These are phyloP conservation scores for Peltaster fructicola DNA, from an alignment of 2,329 filamentous ascomycete species.

Conservation along the genomic window DNA sequence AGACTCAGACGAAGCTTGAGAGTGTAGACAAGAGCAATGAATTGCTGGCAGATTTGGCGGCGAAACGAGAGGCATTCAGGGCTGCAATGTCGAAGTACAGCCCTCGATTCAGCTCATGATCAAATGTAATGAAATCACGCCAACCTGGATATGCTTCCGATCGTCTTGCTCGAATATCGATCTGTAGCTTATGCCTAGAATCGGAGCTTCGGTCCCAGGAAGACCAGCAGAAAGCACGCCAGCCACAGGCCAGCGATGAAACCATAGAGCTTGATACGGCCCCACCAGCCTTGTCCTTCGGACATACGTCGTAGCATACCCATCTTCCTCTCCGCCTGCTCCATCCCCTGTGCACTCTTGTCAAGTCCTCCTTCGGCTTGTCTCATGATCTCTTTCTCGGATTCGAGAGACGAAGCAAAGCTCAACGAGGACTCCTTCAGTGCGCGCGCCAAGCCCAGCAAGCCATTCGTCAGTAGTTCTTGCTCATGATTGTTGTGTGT, in stretches of 20 bases:
- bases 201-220: slow-evolving; percentile 71
- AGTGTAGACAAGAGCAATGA: slow-evolving; percentile 48
- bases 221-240: slow-evolving; percentile 61
- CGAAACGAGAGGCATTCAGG: slow-evolving; percentile 80
- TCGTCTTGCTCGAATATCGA: no score
- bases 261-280: slow-evolving; percentile 59
- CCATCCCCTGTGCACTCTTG: slow-evolving; percentile 57
- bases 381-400: slow-evolving; percentile 53
- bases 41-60: slow-evolving; percentile 55
- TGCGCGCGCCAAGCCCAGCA: slow-evolving; percentile 61
- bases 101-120: slow-evolving; percentile 53
- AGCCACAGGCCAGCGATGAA: slow-evolving; percentile 73
- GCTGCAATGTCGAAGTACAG: slow-evolving; percentile 73
- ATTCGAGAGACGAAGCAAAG: slow-evolving; percentile 56
- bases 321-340: slow-evolving; percentile 56
- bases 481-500: slow-evolving; percentile 66
- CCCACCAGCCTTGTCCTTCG: slow-evolving; percentile 75
- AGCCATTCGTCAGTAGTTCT: slow-evolving; percentile 60
- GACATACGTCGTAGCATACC: slow-evolving; percentile 59
- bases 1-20: slow-evolving; percentile 36
- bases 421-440: slow-evolving; percentile 58
- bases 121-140: no score
- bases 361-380: slow-evolving; percentile 60
- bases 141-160: no score
- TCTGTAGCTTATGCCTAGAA: slow-evolving; percentile 41